Base-by-base conservation (phyloP, 805 yeast genomes). In the Metschnikowia dekortorum region DNA sequence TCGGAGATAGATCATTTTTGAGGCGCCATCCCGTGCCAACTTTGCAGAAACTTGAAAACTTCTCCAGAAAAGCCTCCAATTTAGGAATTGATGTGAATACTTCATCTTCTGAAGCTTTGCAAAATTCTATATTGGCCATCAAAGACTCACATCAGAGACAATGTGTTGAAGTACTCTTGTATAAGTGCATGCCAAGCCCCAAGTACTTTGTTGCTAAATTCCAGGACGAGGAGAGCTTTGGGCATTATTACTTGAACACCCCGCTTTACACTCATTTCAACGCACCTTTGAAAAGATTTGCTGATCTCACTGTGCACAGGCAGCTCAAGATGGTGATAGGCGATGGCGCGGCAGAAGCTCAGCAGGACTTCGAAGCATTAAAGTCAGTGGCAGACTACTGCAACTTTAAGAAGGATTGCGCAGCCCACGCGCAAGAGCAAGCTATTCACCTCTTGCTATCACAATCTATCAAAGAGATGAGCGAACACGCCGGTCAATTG, bases 381-480 rank as follows among this genome's bases (percentile, higher is more conserved):
- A 85, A 87, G 61, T 85, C 88, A 60, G 80, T 88, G 32, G 85
- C 96, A 9, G 97, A 92, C 61, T 91, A 90, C 66, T 92, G 97
- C 69, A 90, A 89, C 60, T 94, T 92, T 77, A 90, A 91, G 68
- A 89, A 90, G 64, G 98, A 92, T 62, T 91, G 97, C 66, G 94
- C 98, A 2, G 83, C 83, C 55, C 81, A 81, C 53, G 97, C 97
- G 1, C 98, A 92, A 69, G 96, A 89, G 58, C 99, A 94, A 68
- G 92, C 96, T 11, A 82, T 91, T 48, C 99, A 94, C 65, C 75
- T 94, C 55, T 73, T 86, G 49, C 73, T 91, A 43, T 87, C 92
- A 50, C 96, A 90, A 65, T 85, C 90, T 0, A 85, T 91, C 52
- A 87, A 85, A 63, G 87, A 82, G 39, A 80, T 88, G 79, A 73